Conservation (phyloP, 2,329 filamentous ascomycete genomes). For the Fusarium euwallaceae region DNA sequence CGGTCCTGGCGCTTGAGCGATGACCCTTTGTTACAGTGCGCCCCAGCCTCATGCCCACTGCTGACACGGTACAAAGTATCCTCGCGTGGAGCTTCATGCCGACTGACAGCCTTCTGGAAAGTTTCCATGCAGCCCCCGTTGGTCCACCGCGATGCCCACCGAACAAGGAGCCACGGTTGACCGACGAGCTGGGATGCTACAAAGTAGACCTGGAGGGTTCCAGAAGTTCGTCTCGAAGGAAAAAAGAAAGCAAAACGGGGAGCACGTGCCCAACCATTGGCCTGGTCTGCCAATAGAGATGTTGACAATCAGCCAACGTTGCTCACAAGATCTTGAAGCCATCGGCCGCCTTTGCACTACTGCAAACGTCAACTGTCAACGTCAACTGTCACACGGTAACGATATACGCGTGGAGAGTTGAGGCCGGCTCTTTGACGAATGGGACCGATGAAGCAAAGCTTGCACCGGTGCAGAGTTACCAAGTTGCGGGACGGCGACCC, state of each 20-base stretch:
- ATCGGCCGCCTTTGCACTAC: background rate
- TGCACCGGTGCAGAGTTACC: slow-evolving; percentile 11
- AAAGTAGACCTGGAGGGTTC: slow-evolving; percentile 2
- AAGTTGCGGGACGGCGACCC: slow-evolving; percentile 25
- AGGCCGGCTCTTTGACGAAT: slow-evolving; percentile 20
- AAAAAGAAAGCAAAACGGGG: background rate
- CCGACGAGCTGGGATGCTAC: slow-evolving; percentile 27
- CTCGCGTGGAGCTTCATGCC: slow-evolving; percentile 20
- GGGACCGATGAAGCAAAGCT: background rate
- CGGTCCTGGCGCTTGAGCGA: slow-evolving; percentile 12
- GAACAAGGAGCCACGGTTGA: slow-evolving; percentile 33
- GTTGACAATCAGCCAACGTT: background rate
- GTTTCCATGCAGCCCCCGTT: slow-evolving; percentile 43
- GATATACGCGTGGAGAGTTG: slow-evolving; percentile 1
- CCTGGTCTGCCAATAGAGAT: background rate
- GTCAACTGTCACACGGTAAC: slow-evolving; percentile 2
- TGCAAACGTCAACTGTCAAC: background rate
- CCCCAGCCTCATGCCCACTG: background rate
- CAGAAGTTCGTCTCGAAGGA: slow-evolving; percentile 17
- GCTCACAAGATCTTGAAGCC: background rate
- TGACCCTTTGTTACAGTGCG: slow-evolving; percentile 32
- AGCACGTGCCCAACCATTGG: background rate
- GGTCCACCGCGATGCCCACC: slow-evolving; percentile 39
- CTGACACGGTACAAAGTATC: slow-evolving; percentile 33
- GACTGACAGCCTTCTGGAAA: slow-evolving; percentile 48